phyloP scores from a whole-genome alignment of 208 protist genomes.

The Crithidia brevicula region DNA sequence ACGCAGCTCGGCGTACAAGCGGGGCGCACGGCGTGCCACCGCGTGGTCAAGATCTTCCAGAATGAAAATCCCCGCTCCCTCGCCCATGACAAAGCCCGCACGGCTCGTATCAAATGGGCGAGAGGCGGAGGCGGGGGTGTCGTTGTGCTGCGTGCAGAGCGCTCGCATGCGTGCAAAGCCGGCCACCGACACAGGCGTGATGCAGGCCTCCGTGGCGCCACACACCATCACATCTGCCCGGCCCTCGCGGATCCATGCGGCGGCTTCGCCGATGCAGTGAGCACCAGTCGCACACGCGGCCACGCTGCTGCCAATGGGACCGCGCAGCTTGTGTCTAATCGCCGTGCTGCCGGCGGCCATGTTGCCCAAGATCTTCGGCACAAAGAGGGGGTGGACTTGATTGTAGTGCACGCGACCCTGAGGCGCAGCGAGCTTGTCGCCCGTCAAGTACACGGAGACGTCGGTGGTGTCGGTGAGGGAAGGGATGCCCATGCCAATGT shows the following conservation, averaged over 20 bases:
- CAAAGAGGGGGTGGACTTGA: constrained; percentile 92
- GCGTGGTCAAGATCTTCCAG: constrained; percentile 95
- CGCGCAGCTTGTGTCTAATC: constrained; percentile 89
- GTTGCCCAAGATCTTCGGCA: constrained; percentile 98
- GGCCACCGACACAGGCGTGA: constrained; percentile 91
- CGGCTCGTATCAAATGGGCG: constrained; percentile 94
- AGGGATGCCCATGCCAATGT: constrained; percentile 91
- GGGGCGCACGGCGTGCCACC: constrained; percentile 44
- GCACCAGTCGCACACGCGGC: constrained; percentile 98
- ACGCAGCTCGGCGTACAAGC: constrained; percentile 91
- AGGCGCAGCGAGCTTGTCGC: constrained; percentile 4
- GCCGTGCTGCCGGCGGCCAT: constrained; percentile 93
- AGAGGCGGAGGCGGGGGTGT: constrained; percentile 82
- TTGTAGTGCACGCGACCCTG: constrained; percentile 40
- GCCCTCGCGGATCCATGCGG: constrained; percentile 77
- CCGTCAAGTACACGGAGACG: constrained; percentile 56
- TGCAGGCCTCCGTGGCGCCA: constrained; percentile 95
- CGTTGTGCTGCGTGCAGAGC: constrained; percentile 93
- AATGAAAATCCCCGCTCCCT: constrained; percentile 96
- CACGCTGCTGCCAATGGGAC: constrained; percentile 92
- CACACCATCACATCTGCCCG: constrained; percentile 91
- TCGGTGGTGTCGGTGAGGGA: constrained; percentile 82
- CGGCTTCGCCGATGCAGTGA: constrained; percentile 96
- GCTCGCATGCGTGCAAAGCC: constrained; percentile 95
- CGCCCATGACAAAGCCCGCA: constrained; percentile 97